Evolutionary conservation across 2,329 filamentous ascomycete species (phyloP), one percentile per base, ranked within the genome.

Genomic region (Laburnicola sp.): DNA sequence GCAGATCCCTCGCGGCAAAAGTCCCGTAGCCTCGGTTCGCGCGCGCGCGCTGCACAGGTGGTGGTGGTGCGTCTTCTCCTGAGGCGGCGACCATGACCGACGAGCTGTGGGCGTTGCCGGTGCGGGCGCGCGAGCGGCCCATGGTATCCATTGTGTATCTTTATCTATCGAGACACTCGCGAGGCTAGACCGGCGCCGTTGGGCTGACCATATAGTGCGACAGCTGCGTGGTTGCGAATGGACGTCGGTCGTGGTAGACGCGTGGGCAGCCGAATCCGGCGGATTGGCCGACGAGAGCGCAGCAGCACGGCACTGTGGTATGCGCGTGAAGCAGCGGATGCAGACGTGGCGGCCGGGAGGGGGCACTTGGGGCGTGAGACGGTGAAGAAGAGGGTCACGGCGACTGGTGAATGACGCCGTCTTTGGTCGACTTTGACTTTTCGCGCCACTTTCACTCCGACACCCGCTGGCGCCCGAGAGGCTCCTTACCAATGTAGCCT

Each of bases 51-150:
- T 74, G 57, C 5, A 71, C 62, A 21, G n/a, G n/a, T n/a, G n/a
- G n/a, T n/a, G n/a, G n/a, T n/a, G 45, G 21, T 23, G 35, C 25
- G 61, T 78, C 77, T 58, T 79, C 77, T 52, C 25, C 34, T 11
- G n/a, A n/a, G n/a, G 75, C 48, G 62, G 70, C 65, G 34, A 60
- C 57, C 70, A 73, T 74, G 51, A 71, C 56, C 43, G 64, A 63
- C 32, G 69, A 67, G 53, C 65, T 67, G 32, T 47, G 48, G 48
- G 45, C 49, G 46, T 36, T n/a, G 22, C 48, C 40, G 47, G 37
- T 40, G 43, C 38, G 28, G 21, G 43, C 6, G 31, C 30, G 21
- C 21, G 47, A 30, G 54, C 47, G 53, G 40, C 50, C 45, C 59
- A 60, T 64, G 53, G 38, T 30, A 39, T 50, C 39, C 27, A 22